A percentile compares a stretch with the other conserved stretches of the same genome.
These are phyloP conservation scores for Citrus glauca DNA, from an alignment of 345 rosid genomes.

Conservation along the genomic window DNA sequence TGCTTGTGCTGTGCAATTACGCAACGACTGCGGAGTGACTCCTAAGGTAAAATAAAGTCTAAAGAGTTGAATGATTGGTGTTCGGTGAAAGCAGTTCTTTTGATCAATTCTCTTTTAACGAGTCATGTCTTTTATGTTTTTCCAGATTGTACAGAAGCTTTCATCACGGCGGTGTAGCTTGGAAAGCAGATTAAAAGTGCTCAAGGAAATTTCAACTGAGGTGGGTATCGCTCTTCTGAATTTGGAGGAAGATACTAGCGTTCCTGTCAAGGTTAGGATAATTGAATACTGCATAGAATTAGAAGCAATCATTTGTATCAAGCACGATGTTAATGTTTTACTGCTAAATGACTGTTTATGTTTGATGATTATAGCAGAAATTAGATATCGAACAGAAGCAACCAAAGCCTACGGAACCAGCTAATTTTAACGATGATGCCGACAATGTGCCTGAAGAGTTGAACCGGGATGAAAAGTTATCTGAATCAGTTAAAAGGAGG, in stretches of 20 bases:
- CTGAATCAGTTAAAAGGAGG: constrained; percentile 17
- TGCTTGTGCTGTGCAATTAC: constrained; percentile 35
- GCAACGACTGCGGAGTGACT: constrained; percentile 36
- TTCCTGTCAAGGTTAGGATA: constrained; percentile 12
- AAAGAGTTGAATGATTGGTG: background rate
- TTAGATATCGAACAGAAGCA: constrained; percentile 2
- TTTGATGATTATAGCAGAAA: constrained; percentile 23
- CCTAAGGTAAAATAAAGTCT: constrained; percentile 38
- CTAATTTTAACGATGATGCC: constrained; percentile 6
- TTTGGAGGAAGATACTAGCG: constrained; percentile 13
- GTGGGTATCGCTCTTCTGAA: constrained; percentile 32
- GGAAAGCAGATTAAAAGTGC: constrained; percentile 34
- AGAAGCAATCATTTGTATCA: background rate
- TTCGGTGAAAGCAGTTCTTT: background rate
- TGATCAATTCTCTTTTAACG: background rate
- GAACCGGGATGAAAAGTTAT: constrained; percentile 12
- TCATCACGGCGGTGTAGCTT: constrained; percentile 31
- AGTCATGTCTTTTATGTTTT: background rate
- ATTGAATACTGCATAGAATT: background rate
- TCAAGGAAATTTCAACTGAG: constrained; percentile 34
- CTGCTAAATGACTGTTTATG: background rate
- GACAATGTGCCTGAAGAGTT: background rate
- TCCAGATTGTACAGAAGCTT: constrained; percentile 46
- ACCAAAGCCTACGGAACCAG: background rate
- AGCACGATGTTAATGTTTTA: background rate